A percentile compares a stretch with the other conserved stretches of the same genome.
phyloP scores from a whole-genome alignment of 2,329 filamentous ascomycete genomes.

The Thielaviopsis ethacetica region DNA sequence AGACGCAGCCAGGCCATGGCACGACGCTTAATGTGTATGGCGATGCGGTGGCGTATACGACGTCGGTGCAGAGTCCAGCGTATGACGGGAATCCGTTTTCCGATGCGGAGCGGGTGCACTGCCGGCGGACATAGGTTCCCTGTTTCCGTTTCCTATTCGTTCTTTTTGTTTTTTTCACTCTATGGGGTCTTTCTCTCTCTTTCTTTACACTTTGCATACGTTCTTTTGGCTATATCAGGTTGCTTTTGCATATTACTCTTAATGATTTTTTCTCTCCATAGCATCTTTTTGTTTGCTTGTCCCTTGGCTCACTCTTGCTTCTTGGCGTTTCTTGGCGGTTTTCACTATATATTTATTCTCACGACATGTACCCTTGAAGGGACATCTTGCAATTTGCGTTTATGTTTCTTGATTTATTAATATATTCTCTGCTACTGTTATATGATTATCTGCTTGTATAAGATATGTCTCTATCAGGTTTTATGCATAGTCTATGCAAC shows the following conservation, averaged over 20 bases:
- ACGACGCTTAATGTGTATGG: conserved; percentile 1
- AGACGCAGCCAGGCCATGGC: background rate
- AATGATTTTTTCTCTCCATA: background rate
- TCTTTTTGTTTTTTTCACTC: background rate
- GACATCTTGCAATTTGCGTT: too few relatives aligned
- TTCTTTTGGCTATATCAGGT: too few relatives aligned
- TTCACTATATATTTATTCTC: background rate
- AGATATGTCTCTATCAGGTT: background rate
- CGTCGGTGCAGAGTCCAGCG: conserved; percentile 10
- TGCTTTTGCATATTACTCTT: too few relatives aligned
- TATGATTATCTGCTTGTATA: background rate
- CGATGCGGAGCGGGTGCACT: conserved; percentile 1
- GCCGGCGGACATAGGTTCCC: background rate
- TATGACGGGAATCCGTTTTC: conserved; percentile 9
- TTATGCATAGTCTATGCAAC: background rate
- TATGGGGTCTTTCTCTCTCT: background rate
- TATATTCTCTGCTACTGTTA: background rate
- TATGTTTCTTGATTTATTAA: background rate
- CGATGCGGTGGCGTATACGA: conserved; percentile 8
- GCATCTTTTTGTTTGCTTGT: background rate
- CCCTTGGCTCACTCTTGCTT: background rate
- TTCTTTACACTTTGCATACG: background rate
- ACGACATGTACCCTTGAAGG: background rate
- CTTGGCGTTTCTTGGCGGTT: background rate
- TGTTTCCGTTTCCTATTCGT: background rate